Conservation (phyloP, 768 basidiomycete genomes). For the Plicaturopsis crispa region DNA sequence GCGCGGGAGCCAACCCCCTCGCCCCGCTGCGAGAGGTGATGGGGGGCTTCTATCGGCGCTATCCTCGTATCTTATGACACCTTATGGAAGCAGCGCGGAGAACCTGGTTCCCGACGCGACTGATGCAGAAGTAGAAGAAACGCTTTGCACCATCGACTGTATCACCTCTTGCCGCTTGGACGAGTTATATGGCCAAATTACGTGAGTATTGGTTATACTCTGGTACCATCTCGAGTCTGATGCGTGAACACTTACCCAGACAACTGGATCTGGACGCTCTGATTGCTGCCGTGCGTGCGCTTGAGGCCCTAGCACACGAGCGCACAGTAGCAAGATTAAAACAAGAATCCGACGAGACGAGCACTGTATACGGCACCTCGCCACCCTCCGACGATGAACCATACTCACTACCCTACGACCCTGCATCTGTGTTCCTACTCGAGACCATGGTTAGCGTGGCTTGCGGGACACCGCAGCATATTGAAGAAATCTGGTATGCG, state of each 20-base stretch:
- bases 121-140: slow-evolving; percentile 87
- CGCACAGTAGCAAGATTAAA: slow-evolving; percentile 75
- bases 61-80: slow-evolving; percentile 95
- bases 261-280: slow-evolving; percentile 74
- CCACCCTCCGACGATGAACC: slow-evolving; percentile 31
- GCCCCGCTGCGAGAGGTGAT: slow-evolving; percentile 59
- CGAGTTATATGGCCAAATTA: slow-evolving; percentile 88
- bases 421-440: slow-evolving; percentile 88
- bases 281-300: slow-evolving; percentile 74
- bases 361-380: slow-evolving; percentile 21
- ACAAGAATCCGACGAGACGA: slow-evolving; percentile 57
- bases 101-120: slow-evolving; percentile 79
- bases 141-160: slow-evolving; percentile 92
- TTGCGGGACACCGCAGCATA: slow-evolving; percentile 64
- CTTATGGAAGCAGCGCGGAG: slow-evolving; percentile 75
- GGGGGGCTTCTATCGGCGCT: slow-evolving; percentile 90
- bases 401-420: slow-evolving; percentile 81
- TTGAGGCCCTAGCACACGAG: slow-evolving; percentile 88
- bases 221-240: background rate
- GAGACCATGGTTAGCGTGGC: slow-evolving; percentile 93
- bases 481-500: slow-evolving; percentile 84
- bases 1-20: slow-evolving; percentile 61
- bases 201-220: slow-evolving; percentile 43
- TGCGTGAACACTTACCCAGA: slow-evolving; percentile 29
- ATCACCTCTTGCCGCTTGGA: slow-evolving; percentile 90